Evolutionary conservation across 2,329 filamentous ascomycete species (phyloP).

Genomic region (Curvularia verruculosa): DNA sequence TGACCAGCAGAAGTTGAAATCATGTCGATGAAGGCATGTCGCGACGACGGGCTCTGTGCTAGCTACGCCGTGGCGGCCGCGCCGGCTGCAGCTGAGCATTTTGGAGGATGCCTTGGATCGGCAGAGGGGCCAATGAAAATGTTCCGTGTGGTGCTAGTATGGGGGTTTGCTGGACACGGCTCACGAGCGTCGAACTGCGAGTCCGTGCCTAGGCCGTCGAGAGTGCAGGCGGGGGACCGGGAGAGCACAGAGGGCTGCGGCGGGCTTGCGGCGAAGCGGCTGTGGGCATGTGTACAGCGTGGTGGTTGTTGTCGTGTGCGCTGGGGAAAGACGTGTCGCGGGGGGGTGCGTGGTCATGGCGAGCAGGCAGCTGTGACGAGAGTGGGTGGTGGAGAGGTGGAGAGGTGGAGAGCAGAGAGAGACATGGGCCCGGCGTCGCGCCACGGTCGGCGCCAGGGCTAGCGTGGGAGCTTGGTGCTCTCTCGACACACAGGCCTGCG

Average conservation of each 20-base stretch:
- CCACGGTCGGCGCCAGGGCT: slow-evolving; percentile 36
- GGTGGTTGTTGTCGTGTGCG: slow-evolving; percentile 10
- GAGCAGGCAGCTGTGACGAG: slow-evolving; percentile 34
- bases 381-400: slow-evolving; percentile 19
- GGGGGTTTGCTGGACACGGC: slow-evolving; percentile 16
- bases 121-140: slow-evolving; percentile 31
- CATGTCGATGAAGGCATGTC: slow-evolving; percentile 24
- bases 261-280: slow-evolving; percentile 19
- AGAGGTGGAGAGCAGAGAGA: slow-evolving; percentile 7
- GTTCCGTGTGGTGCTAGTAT: slow-evolving; percentile 18
- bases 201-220: slow-evolving; percentile 27
- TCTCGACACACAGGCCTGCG: slow-evolving; percentile 39
- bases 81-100: slow-evolving; percentile 26
- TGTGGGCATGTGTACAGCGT: slow-evolving; percentile 17
- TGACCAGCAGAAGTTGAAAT: slow-evolving; percentile 11
- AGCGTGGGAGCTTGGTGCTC: slow-evolving; percentile 28
- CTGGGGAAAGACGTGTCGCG: slow-evolving; percentile 14
- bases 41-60: slow-evolving; percentile 15
- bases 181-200: slow-evolving; percentile 26
- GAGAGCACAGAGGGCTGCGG: slow-evolving; percentile 29
- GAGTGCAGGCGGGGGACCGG: slow-evolving; percentile 41
- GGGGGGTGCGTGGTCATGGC: neutral
- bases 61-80: slow-evolving; percentile 21
- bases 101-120: slow-evolving; percentile 28
- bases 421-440: slow-evolving; percentile 27